Conservation (phyloP, 345 rosid species). For the Populus euphratica region DNA sequence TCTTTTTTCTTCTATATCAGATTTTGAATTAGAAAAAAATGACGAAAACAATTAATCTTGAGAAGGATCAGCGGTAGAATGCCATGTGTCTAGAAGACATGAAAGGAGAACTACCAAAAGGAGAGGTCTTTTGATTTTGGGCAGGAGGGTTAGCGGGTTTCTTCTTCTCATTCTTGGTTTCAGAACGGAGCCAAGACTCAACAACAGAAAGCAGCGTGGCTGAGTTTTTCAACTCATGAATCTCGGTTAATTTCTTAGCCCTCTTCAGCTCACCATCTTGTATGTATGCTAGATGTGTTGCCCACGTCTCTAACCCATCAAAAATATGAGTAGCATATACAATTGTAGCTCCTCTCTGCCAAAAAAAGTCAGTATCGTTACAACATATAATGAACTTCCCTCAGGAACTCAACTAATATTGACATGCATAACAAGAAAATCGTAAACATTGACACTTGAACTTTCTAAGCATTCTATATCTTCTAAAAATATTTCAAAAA, state of each 20-base stretch:
- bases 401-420: not conserved
- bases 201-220: slow-evolving; percentile 78
- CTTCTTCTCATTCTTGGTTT: slow-evolving; percentile 59
- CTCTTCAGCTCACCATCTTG: slow-evolving; percentile 74
- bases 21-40: not conserved
- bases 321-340: slow-evolving; percentile 91
- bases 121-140: slow-evolving; percentile 44
- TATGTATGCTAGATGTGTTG: slow-evolving; percentile 77
- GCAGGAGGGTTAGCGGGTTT: slow-evolving; percentile 31
- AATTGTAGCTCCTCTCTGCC: slow-evolving; percentile 81
- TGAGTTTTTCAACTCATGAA: slow-evolving; percentile 57
- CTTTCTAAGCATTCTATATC: not conserved
- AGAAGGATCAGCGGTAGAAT: slow-evolving; percentile 58
- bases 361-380: not conserved
- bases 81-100: slow-evolving; percentile 87
- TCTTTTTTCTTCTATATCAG: not conserved
- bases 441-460: not conserved
- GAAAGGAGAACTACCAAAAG: slow-evolving; percentile 59
- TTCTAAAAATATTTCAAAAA: not conserved
- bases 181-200: slow-evolving; percentile 82
- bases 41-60: not conserved
- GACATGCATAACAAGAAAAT: not conserved
- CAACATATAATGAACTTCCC: not conserved
- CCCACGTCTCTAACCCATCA: slow-evolving; percentile 91
- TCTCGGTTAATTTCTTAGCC: slow-evolving; percentile 48